Evolutionary conservation across 306 rosid genomes (phyloP), one percentile per base, ranked within the genome.

Genomic region (Canavalia gladiata): DNA sequence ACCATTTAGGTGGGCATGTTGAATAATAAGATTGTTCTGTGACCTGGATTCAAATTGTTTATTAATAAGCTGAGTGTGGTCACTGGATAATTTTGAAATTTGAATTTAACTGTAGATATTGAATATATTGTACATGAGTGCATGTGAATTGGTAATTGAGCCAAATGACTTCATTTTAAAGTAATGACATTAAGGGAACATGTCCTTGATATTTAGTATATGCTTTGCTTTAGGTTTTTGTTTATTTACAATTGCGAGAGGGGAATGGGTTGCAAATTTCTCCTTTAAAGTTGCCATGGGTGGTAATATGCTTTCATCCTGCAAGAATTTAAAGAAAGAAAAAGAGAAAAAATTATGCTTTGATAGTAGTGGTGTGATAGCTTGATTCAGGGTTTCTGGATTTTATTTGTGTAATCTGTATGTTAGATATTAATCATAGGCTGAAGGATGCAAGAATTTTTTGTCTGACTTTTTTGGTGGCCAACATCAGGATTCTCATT

Each of bases 91-190:
- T 72, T 80, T 62, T 76, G 30, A 34, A 8, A 46, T 47, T 33
- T 54, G 82, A 35, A 39, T 80, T 35, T 45, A 12, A 42, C 13
- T 43, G 29, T 49, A 8, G 60, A 34, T 46, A 35, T 11, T 37
- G 54, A 41, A 67, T 45, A 10, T 25, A 49, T 50, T 39, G 28
- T 49, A 39, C n/a, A 42, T 25, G 7, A 8, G 62, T 68, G 2
- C 37, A 28, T 28, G 68, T 66, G 63, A 42, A 55, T 75, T 68
- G 64, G 78, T 41, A 60, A 72, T 31, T 70, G 33, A n/a, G 57
- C 11, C 8, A 45, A 59, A 46, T 13, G 25, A 56, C 51, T 34
- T 75, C 51, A 60, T 49, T 9, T 4, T 39, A 29, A 28, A n/a
- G 62, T 31, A 33, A 8, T 3, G 1, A 4, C 39, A 11, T 31